phyloP scores from a whole-genome alignment of 257 asterid species.

The Jaltomata sinuosa region DNA sequence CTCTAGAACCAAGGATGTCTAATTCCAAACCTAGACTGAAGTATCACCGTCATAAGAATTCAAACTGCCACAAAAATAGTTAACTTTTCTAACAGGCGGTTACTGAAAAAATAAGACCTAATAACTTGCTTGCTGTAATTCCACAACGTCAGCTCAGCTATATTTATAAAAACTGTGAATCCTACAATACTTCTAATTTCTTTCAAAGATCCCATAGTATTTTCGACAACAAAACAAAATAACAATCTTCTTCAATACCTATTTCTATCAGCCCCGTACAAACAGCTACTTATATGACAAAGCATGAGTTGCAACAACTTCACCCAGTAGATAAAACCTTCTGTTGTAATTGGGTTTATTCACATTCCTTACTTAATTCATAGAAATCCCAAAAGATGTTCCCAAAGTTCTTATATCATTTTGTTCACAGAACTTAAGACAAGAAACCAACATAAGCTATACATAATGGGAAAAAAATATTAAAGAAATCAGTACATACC shows the following conservation, averaged over 20 bases:
- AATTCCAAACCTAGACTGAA: neutral
- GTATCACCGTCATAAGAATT: neutral
- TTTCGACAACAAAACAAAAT: neutral
- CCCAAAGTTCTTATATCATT: neutral
- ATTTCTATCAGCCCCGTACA: neutral
- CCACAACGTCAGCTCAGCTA: neutral
- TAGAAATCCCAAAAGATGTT: neutral
- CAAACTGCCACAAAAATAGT: neutral
- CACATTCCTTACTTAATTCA: neutral
- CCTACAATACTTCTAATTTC: neutral
- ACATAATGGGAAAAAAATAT: neutral
- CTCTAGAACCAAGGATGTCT: neutral
- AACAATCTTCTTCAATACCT: neutral
- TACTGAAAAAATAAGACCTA: neutral
- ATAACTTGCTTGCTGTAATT: neutral
- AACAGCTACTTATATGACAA: neutral
- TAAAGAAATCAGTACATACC: conserved; percentile 27
- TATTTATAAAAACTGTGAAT: neutral
- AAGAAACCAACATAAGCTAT: neutral
- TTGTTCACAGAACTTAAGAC: neutral
- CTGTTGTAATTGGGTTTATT: neutral
- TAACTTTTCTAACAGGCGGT: neutral
- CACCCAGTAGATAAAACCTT: neutral
- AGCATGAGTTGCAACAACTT: neutral
- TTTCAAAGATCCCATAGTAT: neutral